Conservation (phyloP, 352 stramenopile species). For the Globisporangium paddicum region DNA sequence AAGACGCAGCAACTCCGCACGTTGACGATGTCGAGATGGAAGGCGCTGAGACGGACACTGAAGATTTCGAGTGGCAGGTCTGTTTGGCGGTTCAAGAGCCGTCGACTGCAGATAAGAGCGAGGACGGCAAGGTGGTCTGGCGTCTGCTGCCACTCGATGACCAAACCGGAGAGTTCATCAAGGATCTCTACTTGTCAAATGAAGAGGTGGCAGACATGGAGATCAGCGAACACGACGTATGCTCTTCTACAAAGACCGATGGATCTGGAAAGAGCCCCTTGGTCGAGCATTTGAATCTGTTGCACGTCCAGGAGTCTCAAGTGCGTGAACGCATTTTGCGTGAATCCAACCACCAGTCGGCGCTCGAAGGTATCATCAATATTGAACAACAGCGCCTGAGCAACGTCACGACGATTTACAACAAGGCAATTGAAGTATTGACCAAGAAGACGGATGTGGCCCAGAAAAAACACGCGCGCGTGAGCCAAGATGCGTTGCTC, state of each 20-base stretch:
- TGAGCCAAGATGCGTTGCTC: conserved; percentile 54
- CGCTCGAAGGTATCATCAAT: conserved; percentile 64
- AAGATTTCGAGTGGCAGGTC: conserved; percentile 41
- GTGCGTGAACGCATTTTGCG: conserved; percentile 50
- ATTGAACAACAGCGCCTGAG: conserved; percentile 67
- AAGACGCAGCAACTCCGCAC: background rate
- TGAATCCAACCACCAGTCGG: conserved; percentile 49
- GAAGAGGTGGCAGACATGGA: conserved; percentile 60
- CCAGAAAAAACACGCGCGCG: conserved; percentile 51
- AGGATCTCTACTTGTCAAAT: conserved; percentile 49
- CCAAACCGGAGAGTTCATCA: conserved; percentile 42
- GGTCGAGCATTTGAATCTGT: conserved; percentile 43
- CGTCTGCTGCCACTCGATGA: conserved; percentile 52
- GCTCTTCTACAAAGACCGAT: conserved; percentile 20
- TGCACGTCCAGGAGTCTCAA: conserved; percentile 50
- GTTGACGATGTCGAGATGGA: conserved; percentile 17
- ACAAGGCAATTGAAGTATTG: conserved; percentile 46
- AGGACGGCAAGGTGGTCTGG: conserved; percentile 27
- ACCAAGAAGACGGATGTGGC: conserved; percentile 33
- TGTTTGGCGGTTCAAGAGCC: conserved; percentile 35
- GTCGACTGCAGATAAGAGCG: background rate
- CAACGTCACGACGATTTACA: conserved; percentile 52
- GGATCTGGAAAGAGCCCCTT: conserved; percentile 27
- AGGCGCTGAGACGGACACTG: conserved; percentile 4
- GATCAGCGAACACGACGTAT: conserved; percentile 63